A percentile compares a stretch with the other conserved stretches of the same genome.
phyloP scores from a whole-genome alignment of 768 basidiomycete species.

The Lentinula edodes region DNA sequence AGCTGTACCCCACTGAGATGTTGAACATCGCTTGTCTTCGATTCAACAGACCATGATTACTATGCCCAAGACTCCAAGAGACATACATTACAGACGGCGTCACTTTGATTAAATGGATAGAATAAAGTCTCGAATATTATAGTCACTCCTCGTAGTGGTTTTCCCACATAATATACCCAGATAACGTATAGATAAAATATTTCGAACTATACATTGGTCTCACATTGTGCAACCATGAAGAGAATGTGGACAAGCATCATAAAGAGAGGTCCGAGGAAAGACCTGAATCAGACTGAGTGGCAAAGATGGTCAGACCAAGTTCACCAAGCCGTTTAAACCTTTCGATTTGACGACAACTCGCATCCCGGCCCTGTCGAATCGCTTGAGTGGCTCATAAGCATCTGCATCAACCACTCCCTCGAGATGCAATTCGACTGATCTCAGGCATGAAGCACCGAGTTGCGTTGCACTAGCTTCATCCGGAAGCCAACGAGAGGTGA shows the following conservation, averaged over 20 bases:
- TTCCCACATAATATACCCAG: no score
- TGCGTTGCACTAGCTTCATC: neutral
- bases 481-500: neutral
- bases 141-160: no score
- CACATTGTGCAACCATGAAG: no score
- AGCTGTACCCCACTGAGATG: neutral
- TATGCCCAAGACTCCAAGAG: constrained; percentile 69
- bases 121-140: no score
- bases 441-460: neutral
- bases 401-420: neutral
- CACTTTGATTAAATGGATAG: constrained; percentile 36
- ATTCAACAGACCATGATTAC: constrained; percentile 83
- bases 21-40: constrained; percentile 5
- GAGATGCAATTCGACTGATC: neutral
- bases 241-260: no score
- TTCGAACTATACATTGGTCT: no score
- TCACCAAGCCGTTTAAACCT: neutral
- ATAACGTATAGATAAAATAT: no score
- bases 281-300: no score
- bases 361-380: neutral
- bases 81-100: constrained; percentile 63
- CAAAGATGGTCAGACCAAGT: neutral
- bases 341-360: neutral
- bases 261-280: no score
- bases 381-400: neutral